Conservation (phyloP, 768 basidiomycete genomes). For the Candolleomyces aberdarensis region DNA sequence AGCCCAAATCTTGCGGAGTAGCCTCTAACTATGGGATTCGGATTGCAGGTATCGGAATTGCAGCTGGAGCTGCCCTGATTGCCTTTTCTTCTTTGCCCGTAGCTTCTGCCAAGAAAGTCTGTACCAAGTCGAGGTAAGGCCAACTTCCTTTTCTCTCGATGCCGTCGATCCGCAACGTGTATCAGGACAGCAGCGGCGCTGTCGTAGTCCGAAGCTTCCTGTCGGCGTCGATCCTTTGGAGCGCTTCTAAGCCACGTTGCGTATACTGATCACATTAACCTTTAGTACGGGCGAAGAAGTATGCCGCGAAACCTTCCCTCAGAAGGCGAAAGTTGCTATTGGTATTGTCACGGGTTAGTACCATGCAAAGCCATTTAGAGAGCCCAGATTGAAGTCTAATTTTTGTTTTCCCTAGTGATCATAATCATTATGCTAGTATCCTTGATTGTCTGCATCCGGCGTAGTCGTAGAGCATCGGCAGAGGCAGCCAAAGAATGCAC, state of each 20-base stretch:
- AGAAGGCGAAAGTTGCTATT: conserved; percentile 3
- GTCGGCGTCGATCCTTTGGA: neutral
- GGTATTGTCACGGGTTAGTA: conserved; percentile 1
- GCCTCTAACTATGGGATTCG: neutral
- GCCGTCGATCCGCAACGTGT: neutral
- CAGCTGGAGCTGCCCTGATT: neutral
- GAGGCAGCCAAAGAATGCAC: neutral
- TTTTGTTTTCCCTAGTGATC: neutral
- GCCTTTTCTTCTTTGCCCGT: conserved; percentile 4
- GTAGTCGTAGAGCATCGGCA: neutral
- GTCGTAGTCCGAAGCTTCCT: neutral
- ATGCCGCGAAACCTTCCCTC: conserved; percentile 4
- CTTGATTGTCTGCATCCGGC: neutral
- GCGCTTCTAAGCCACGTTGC: neutral
- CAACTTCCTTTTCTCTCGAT: neutral
- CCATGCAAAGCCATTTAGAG: neutral
- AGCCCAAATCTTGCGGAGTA: neutral
- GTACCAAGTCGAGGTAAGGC: neutral
- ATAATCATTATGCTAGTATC: conserved; percentile 1
- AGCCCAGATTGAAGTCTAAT: neutral
- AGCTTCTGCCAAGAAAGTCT: conserved; percentile 1
- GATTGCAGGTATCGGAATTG: neutral
- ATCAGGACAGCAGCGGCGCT: neutral
- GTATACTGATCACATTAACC: neutral
- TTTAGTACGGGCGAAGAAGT: neutral